These are phyloP conservation scores for Lentinula aciculospora DNA, from an alignment of 768 basidiomycete genomes.

Conservation along the genomic window DNA sequence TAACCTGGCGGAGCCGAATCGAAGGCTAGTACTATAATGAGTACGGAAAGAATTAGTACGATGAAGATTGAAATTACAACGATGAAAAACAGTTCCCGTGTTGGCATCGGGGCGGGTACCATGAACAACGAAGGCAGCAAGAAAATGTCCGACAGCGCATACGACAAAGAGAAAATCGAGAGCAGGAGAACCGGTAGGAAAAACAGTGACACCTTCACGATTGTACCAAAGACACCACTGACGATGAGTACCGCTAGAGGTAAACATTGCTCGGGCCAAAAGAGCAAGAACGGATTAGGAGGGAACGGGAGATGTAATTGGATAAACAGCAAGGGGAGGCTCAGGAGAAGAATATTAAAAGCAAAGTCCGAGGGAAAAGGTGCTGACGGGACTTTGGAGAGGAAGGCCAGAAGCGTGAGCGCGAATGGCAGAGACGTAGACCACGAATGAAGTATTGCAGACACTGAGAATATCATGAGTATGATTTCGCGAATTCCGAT, in stretches of 20 bases:
- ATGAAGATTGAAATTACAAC: conserved; percentile 27
- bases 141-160: conserved; percentile 38
- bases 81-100: conserved; percentile 35
- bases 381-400: conserved; percentile 32
- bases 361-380: conserved; percentile 33
- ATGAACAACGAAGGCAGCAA: conserved; percentile 9
- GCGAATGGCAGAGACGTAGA: conserved; percentile 28
- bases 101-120: conserved; percentile 39
- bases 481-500: conserved; percentile 28
- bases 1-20: conserved; percentile 1
- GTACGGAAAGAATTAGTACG: conserved; percentile 27
- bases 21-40: conserved; percentile 23
- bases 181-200: conserved; percentile 45
- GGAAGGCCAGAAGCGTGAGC: conserved; percentile 35
- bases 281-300: conserved; percentile 40
- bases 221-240: conserved; percentile 28
- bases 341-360: conserved; percentile 36
- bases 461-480: conserved; percentile 32
- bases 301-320: conserved; percentile 39
- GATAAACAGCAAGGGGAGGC: conserved; percentile 34
- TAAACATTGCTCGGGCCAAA: conserved; percentile 30
- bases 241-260: conserved; percentile 40
- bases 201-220: conserved; percentile 35
- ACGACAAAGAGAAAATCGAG: conserved; percentile 37
- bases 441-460: conserved; percentile 27